Evolutionary conservation across 2,329 filamentous ascomycete genomes (phyloP), one percentile per base, ranked within the genome.

Genomic region (Pseudogymnoascus sp.): DNA sequence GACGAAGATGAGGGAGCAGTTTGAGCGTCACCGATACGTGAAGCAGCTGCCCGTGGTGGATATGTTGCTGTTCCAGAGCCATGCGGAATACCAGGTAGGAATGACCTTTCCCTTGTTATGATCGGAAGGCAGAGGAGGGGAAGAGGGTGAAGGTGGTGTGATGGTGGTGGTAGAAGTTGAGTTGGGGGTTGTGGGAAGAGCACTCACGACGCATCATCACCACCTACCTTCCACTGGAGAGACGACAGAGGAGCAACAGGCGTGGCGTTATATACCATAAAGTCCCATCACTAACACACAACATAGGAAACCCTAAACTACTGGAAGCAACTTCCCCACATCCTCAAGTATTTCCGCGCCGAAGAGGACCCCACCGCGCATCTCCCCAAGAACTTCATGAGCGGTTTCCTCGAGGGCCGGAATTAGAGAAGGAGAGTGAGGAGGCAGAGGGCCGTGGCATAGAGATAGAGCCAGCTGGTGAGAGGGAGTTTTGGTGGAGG

Each of bases 321-420:
- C 83, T 99, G 95, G 95, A 96, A 97, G 79, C 95, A 99, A 79
- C 83, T 93, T 66, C 90, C 90, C 67, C 95, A 99, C 76, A 84
- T 99, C 70, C 91, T 99, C 84, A 92, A 95, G 72, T 99, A 96
- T 79, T 99, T 97, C 84, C 87, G 93, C 75, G 84, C 87, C 71
- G 93, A 97, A 77, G 91, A 86, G 81, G 91, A 86, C 76, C 89
- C 82, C 76, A 91, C 81, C 69, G 82, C 85, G 70, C 86, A 85
- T 75, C 79, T 97, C 77, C 93, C 93, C 40, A 86, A 86, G 72
- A 95, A 85, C 80, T 99, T 99, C 80, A 96, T 99, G 80, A 84
- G 87, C 70, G 91, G 91, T 60, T 99, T 99, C 81, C 81, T 99
- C 72, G 91, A 97, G 90, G 95, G 56, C 31, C 16, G 56, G 36